Base-by-base conservation (phyloP, 805 yeast species). In the Teunomyces lycoperdinae region DNA sequence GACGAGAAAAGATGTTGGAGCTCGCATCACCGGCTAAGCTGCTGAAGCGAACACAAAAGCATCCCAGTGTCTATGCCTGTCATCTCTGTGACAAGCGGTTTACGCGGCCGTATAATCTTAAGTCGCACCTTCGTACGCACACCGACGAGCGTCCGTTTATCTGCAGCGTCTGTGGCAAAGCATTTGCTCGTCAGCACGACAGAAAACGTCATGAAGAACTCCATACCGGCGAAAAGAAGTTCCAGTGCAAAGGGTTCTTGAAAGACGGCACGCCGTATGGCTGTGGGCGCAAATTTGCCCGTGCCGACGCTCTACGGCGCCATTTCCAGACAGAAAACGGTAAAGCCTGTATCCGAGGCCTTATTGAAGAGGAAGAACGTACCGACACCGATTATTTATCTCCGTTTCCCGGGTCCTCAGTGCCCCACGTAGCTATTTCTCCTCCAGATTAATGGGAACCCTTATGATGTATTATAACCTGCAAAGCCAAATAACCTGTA, bases 91-190 rank as follows among this genome's bases (percentile, higher is more conserved):
- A 83, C 35, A 90, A 89, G 66, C 72, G 84, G 43, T 92, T 92
- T 63, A 92, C 98, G 1, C 71, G 98, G 47, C 96, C 97, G 0
- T 94, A 94, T 65, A 94, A 94, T 62, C 73, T 92, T 55, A 89
- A 92, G 56, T 88, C 96, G 0, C 99, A 92, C 67, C 71, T 87
- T 60, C 74, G 97, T 49, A 92, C 98, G 0, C 99, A 88, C 63
- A 87, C 95, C 0, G 86, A 86, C 60, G 95, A 87, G 59, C 69
- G 90, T 45, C 95, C 94, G 5, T 87, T 80, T 58, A 73, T 80
- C 6, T 87, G 96, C 65, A 71, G 77, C 10, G 74, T 79, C 3
- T 87, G 95, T 67, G 89, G 89, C 4, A 87, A 87, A 62, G 87
- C 91, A 0, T 87, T 87, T 59, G 78, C 78, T 1, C 51, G 78